These are phyloP conservation scores for Echeveria elegans DNA, from an alignment of 164 flowering plant species.

Conservation along the genomic window DNA sequence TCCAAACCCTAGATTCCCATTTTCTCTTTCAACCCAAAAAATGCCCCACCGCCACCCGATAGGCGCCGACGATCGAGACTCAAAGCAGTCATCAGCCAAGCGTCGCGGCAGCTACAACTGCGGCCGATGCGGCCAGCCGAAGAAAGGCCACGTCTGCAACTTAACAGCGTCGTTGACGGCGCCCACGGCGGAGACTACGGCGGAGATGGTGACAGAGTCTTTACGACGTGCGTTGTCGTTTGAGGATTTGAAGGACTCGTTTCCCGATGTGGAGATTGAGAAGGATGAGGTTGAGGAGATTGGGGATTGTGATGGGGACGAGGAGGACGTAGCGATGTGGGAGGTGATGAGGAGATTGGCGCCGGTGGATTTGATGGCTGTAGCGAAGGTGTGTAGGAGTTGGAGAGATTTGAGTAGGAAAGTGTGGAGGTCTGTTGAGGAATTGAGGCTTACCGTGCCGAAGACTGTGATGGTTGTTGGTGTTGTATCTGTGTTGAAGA, in stretches of 20 bases:
- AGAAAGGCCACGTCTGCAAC: slow-evolving; percentile 71
- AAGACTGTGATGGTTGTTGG: slow-evolving; percentile 41
- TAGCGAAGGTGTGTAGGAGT: slow-evolving; percentile 72
- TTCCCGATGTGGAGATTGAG: neutral
- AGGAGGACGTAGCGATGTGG: slow-evolving; percentile 27
- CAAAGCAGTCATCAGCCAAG: slow-evolving; percentile 16
- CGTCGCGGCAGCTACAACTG: slow-evolving; percentile 84
- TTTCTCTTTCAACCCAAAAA: neutral
- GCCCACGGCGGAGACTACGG: neutral
- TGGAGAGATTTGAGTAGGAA: slow-evolving; percentile 69
- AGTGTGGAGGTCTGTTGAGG: slow-evolving; percentile 80
- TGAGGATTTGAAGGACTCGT: slow-evolving; percentile 25
- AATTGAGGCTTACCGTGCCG: slow-evolving; percentile 72
- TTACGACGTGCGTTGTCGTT: slow-evolving; percentile 61
- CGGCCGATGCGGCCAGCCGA: slow-evolving; percentile 83
- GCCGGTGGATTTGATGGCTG: slow-evolving; percentile 59
- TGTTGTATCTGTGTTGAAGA: slow-evolving; percentile 75
- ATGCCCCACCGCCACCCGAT: neutral
- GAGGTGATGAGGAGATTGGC: slow-evolving; percentile 75
- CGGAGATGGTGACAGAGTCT: neutral
- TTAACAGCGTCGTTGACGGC: slow-evolving; percentile 12
- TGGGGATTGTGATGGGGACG: slow-evolving; percentile 11
- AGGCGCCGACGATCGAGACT: neutral
- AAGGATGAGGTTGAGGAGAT: slow-evolving; percentile 11
- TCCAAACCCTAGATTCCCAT: neutral